phyloP scores from a whole-genome alignment of 2,329 filamentous ascomycete genomes.

The Nemania sp. region DNA sequence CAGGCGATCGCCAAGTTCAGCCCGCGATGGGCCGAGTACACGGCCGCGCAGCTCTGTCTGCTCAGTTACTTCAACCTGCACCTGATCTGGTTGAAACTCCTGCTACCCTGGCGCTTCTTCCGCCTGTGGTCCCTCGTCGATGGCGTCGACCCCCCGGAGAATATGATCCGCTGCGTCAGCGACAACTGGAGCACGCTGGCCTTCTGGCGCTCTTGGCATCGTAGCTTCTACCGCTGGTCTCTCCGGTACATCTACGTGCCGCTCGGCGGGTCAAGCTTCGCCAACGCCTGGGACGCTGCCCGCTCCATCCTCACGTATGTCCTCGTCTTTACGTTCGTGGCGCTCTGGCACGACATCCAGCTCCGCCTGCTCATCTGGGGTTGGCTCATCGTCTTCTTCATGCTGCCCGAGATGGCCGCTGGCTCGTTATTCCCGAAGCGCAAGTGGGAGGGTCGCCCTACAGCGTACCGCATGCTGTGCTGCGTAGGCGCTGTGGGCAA shows the following conservation, averaged over 20 bases:
- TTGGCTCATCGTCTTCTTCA: slow-evolving; percentile 94
- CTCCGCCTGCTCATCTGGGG: slow-evolving; percentile 93
- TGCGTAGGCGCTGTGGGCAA: slow-evolving; percentile 85
- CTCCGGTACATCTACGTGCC: slow-evolving; percentile 95
- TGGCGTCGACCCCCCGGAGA: slow-evolving; percentile 94
- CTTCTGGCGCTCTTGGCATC: slow-evolving; percentile 98
- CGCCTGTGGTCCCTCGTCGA: slow-evolving; percentile 94
- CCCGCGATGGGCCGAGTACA: slow-evolving; percentile 85
- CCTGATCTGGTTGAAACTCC: slow-evolving; percentile 96
- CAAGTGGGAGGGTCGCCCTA: slow-evolving; percentile 77
- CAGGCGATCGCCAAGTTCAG: slow-evolving; percentile 87
- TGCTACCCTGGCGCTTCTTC: slow-evolving; percentile 98
- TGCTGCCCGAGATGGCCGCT: slow-evolving; percentile 86
- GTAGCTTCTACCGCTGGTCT: slow-evolving; percentile 94
- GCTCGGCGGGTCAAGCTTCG: slow-evolving; percentile 76
- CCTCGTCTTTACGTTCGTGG: slow-evolving; percentile 94
- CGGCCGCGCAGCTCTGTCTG: slow-evolving; percentile 87
- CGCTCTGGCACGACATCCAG: slow-evolving; percentile 97
- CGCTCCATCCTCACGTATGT: slow-evolving; percentile 80
- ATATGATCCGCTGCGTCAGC: slow-evolving; percentile 96
- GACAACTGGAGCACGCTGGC: slow-evolving; percentile 91
- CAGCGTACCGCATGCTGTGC: slow-evolving; percentile 82
- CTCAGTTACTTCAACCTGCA: slow-evolving; percentile 96
- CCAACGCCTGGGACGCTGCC: slow-evolving; percentile 59
- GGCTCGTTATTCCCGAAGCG: slow-evolving; percentile 76